Evolutionary conservation across 306 rosid species (phyloP).

Genomic region (Citrullus amarus): DNA sequence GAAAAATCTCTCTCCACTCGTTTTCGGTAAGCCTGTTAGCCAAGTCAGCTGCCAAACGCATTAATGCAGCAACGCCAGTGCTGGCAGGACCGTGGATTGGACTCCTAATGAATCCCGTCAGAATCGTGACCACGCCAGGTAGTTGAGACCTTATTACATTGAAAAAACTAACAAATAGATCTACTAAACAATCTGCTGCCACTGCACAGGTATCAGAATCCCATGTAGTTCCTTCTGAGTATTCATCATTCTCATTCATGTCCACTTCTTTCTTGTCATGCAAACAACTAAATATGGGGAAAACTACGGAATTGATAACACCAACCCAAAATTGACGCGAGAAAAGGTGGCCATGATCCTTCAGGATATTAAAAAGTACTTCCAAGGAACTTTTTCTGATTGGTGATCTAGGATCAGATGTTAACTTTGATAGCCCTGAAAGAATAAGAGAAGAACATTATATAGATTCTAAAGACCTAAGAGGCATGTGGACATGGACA

Average conservation of each 20-base stretch:
- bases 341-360: slow-evolving; percentile 95
- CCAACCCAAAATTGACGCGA: slow-evolving; percentile 67
- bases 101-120: slow-evolving; percentile 66
- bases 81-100: slow-evolving; percentile 88
- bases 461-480: not conserved
- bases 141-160: slow-evolving; percentile 63
- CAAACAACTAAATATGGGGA: slow-evolving; percentile 50
- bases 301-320: slow-evolving; percentile 57
- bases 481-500: too few relatives aligned
- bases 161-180: slow-evolving; percentile 63
- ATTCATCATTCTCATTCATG: slow-evolving; percentile 28
- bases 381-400: slow-evolving; percentile 96
- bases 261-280: slow-evolving; percentile 31
- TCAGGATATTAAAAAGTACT: slow-evolving; percentile 87
- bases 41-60: slow-evolving; percentile 62
- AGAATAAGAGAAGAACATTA: not conserved
- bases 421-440: slow-evolving; percentile 86
- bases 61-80: slow-evolving; percentile 75
- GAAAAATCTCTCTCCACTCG: slow-evolving; percentile 75
- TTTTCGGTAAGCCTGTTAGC: slow-evolving; percentile 61
- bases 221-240: slow-evolving; percentile 62
- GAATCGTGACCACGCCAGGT: slow-evolving; percentile 57
- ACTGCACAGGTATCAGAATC: slow-evolving; percentile 77
- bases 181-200: slow-evolving; percentile 79
- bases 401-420: slow-evolving; percentile 86